Evolutionary conservation across 331 rosid species (phyloP).

Genomic region (Dryas integrifolia): DNA sequence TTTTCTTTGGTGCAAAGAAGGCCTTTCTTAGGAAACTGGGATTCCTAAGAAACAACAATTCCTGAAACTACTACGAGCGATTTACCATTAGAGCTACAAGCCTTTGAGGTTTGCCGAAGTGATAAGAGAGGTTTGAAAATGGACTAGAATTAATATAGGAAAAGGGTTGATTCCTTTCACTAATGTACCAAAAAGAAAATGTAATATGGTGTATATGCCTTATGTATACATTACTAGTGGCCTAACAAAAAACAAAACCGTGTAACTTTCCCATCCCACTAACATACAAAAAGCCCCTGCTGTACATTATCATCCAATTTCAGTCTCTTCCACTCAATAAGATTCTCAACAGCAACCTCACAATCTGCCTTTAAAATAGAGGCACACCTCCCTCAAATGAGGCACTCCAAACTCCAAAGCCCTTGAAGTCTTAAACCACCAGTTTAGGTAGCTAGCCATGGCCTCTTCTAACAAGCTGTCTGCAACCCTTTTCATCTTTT

Average conservation of each 20-base stretch:
- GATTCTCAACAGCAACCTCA: constrained; percentile 32
- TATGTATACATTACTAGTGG: background rate
- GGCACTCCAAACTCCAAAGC: constrained; percentile 9
- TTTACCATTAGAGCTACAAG: too few relatives aligned
- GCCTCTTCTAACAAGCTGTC: constrained; percentile 49
- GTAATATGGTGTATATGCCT: too few relatives aligned
- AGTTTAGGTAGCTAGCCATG: constrained; percentile 35
- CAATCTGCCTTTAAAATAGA: constrained; percentile 43
- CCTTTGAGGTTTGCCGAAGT: too few relatives aligned
- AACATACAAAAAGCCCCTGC: constrained; percentile 46
- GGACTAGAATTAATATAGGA: too few relatives aligned
- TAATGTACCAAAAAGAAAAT: too few relatives aligned
- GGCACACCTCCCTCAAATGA: constrained; percentile 2
- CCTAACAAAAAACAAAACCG: background rate
- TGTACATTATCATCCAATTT: constrained; percentile 38
- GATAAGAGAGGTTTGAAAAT: too few relatives aligned
- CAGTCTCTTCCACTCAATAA: constrained; percentile 53
- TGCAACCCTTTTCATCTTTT: constrained; percentile 46
- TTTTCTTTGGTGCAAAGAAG: too few relatives aligned
- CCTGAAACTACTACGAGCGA: too few relatives aligned
- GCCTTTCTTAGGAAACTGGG: too few relatives aligned
- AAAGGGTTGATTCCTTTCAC: too few relatives aligned
- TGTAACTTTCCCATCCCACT: constrained; percentile 3
- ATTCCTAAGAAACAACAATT: background rate
- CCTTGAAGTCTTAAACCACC: background rate